These are phyloP conservation scores for Salvia splendens DNA, from an alignment of 257 asterid genomes.

Conservation along the genomic window DNA sequence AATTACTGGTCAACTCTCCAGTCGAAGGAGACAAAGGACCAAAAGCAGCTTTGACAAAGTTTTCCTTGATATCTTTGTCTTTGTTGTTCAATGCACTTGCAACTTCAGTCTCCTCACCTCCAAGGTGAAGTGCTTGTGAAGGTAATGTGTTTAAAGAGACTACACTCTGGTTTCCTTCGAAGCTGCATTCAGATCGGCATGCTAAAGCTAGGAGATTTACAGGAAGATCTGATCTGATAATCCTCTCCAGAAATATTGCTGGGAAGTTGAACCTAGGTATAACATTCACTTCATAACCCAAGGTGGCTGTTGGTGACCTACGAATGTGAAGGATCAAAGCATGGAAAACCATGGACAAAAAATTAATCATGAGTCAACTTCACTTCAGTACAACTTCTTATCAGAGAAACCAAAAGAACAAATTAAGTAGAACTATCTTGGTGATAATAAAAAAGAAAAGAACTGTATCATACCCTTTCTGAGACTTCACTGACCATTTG, in stretches of 20 bases:
- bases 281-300: constrained; percentile 83
- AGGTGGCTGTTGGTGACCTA: constrained; percentile 58
- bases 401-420: not conserved
- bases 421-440: not conserved
- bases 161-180: constrained; percentile 54
- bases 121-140: constrained; percentile 40
- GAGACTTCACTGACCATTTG: constrained; percentile 80
- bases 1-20: constrained; percentile 57
- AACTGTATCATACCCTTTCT: constrained; percentile 50
- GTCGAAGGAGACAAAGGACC: constrained; percentile 65
- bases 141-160: constrained; percentile 33
- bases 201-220: constrained; percentile 89
- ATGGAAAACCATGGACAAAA: constrained; percentile 11
- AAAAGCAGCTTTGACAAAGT: constrained; percentile 52
- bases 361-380: not conserved
- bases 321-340: constrained; percentile 18
- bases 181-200: constrained; percentile 75
- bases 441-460: not conserved
- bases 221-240: constrained; percentile 92
- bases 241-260: constrained; percentile 90
- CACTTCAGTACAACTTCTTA: not conserved
- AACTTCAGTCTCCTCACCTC: constrained; percentile 36
- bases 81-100: constrained; percentile 40
- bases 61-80: constrained; percentile 48
- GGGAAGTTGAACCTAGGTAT: constrained; percentile 94